phyloP scores from a whole-genome alignment of 306 rosid species.

The Vicia faba region DNA sequence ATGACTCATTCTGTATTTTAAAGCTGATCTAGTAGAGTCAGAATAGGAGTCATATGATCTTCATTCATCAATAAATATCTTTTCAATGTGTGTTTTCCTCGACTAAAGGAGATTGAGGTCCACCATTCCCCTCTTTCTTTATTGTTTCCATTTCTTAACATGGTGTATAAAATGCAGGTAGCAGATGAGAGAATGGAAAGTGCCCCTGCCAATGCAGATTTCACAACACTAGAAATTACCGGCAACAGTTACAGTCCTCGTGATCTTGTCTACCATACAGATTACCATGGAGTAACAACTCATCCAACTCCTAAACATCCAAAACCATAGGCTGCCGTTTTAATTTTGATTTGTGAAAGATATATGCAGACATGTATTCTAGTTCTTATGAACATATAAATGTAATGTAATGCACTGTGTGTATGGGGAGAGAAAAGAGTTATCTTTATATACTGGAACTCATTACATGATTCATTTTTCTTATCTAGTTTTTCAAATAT shows the following conservation, averaged over 20 bases:
- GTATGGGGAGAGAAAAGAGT: conserved; percentile 13
- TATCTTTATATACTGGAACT: conserved; percentile 9
- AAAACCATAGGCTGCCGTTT: conserved; percentile 49
- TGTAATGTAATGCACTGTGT: conserved; percentile 35
- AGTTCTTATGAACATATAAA: conserved; percentile 39
- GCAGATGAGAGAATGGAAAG: conserved; percentile 43
- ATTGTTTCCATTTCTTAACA: conserved; percentile 26
- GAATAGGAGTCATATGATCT: not conserved
- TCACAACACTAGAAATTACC: conserved; percentile 39
- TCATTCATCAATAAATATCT: conserved; percentile 1
- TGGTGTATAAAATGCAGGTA: conserved; percentile 55
- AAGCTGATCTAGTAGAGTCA: not conserved
- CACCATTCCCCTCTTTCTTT: conserved; percentile 18
- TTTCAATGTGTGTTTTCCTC: not conserved
- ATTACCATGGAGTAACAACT: conserved; percentile 89
- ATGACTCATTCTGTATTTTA: not conserved
- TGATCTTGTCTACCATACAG: conserved; percentile 71
- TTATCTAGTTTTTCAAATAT: conserved; percentile 20
- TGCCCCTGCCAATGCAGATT: conserved; percentile 40
- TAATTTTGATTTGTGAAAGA: conserved; percentile 30
- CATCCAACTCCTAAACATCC: conserved; percentile 96
- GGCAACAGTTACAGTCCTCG: conserved; percentile 40
- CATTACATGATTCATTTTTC: conserved; percentile 30
- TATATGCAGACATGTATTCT: conserved; percentile 44
- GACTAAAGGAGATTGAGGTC: not conserved